phyloP scores from a whole-genome alignment of 352 stramenopile species.

The Globisporangium ultimum region DNA sequence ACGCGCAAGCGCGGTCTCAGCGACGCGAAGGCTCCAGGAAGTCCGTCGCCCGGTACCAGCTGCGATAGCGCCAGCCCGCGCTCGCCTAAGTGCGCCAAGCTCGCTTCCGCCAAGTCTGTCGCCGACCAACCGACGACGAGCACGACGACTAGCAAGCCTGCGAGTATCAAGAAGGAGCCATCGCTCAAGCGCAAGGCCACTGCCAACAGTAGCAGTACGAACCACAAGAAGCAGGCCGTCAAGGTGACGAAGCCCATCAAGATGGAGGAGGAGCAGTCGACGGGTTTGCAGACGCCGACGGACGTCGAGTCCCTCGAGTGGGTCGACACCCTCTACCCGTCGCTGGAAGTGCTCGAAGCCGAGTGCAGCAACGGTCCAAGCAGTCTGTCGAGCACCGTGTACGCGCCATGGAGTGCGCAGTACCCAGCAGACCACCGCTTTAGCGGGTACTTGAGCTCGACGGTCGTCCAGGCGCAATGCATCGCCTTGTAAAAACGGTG shows the following conservation, averaged over 20 bases:
- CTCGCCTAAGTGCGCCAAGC: slow-evolving; percentile 11
- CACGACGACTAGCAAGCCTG: not conserved
- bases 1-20: slow-evolving; percentile 46
- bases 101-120: not conserved
- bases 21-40: slow-evolving; percentile 11
- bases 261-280: slow-evolving; percentile 5
- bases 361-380: slow-evolving; percentile 10
- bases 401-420: not conserved
- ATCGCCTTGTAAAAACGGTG: not conserved
- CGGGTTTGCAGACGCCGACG: not conserved
- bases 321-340: slow-evolving; percentile 67
- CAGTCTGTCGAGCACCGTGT: not conserved
- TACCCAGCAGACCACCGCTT: not conserved
- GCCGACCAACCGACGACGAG: not conserved
- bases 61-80: slow-evolving; percentile 9
- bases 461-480: not conserved
- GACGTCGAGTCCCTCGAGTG: slow-evolving; percentile 33
- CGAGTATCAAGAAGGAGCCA: slow-evolving; percentile 6
- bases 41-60: too few relatives aligned
- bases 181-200: slow-evolving; percentile 10
- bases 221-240: not conserved
- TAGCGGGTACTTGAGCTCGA: not conserved
- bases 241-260: slow-evolving; percentile 7
- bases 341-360: slow-evolving; percentile 31
- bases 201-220: not conserved